Evolutionary conservation across 2,329 filamentous ascomycete genomes (phyloP), one percentile per base, ranked within the genome.

Genomic region (Neurospora sp.): DNA sequence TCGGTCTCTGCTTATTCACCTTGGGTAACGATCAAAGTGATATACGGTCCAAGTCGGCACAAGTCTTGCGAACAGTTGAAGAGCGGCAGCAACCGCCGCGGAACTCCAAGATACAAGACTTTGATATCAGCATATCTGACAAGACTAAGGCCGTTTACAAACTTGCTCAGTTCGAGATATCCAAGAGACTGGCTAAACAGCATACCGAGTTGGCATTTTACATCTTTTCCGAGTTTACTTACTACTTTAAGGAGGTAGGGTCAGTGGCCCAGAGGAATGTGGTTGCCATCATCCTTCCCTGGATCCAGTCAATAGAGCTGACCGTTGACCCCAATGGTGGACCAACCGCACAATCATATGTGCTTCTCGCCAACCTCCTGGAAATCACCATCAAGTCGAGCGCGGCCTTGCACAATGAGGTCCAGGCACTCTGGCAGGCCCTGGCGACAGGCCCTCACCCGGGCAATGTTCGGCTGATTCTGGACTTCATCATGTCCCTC

Each of bases 91-190:
- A 90, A 73, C 91, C 78, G 69, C 81, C 81, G 2, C 84, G 92
- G 74, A 96, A 89, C 73, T 97, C 95, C 1, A 96, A 96, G 77
- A 89, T 99, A 7, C 93, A 97, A 78, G 96, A 99, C 78, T 96
- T 97, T 71, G 96, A 99, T 76, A 98, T 99, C 76, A 97, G 94
- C 78, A 96, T 99, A 70, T 96, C 95, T 0, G 96, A 99, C 81
- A 98, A 97, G 81, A 99, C 96, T 0, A 97, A 97, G 74, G 94
- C 95, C 0, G 95, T 99, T 2, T 99, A 98, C 81, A 99, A 99
- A 81, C 85, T 96, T 66, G 96, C 96, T 0, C 96, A 99, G 77
- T 98, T 97, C 74, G 95, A 98, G 78, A 96, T 97, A 28, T 98
- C 96, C 0, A 93, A 95, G 76, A 87, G 94, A 23, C 86, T 99